Base-by-base conservation (phyloP, 495 filamentous ascomycete species). In the Letharia lupina region DNA sequence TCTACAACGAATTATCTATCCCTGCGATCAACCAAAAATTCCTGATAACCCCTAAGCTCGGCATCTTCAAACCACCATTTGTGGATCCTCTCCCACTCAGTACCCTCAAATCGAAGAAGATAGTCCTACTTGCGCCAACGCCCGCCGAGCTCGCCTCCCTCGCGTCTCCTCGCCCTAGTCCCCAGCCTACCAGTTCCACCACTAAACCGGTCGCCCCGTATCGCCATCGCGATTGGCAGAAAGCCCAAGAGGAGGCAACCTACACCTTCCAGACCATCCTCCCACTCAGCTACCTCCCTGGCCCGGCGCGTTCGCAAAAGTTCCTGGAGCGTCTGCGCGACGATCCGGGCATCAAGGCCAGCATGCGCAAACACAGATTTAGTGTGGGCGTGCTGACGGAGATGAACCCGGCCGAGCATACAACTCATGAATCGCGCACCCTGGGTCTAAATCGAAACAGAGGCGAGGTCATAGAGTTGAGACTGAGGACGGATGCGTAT, bases 381-480 rank as follows among this genome's bases (percentile, higher is more conserved):
- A 84, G 82, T 58, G 94, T 98, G n/a, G 86, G 86, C 1, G 75
- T 97, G 23, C 80, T 98, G 4, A 96, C 91, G 7, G 94, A 98
- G 76, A 98, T 98, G 93, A 87, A 98, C 70, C 94, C 94, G 1
- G 77, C 86, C 1, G 82, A 86, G 65, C 87, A 97, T 73, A 96
- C 93, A 4, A 89, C 84, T 20, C 85, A 86, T 73, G 87, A 92
- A 69, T 87, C 85, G 57, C 86, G 91, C 52, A 96, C 89, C 44
- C 77, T 98, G 5, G 94, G 94, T 0, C 76, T 97, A 42, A 98
- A 98, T 72, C 80, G 91, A 16, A 96, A 97, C 72, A 77, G 80
- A 11, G 94, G 94, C 63, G 87, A 96, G 77, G 88, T 92, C 1
- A 96, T 98, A 65, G 94, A 97, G 83, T 77, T 98, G 60, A 79